These are phyloP conservation scores for Suillus subluteus DNA, from an alignment of 768 basidiomycete species.

Conservation along the genomic window DNA sequence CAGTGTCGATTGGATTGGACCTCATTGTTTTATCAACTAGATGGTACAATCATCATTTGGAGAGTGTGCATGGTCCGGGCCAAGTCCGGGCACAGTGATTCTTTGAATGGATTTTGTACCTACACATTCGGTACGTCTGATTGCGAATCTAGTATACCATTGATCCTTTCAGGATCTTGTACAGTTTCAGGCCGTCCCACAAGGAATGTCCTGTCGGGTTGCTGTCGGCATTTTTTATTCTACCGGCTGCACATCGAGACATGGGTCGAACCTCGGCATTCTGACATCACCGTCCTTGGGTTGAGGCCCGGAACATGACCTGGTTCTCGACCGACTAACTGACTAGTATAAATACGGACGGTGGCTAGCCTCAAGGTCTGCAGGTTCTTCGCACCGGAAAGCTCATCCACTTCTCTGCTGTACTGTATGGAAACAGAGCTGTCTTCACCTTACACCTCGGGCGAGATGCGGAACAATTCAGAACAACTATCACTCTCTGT, in stretches of 20 bases:
- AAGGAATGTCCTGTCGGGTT: not conserved
- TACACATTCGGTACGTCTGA: not conserved
- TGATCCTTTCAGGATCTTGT: not conserved
- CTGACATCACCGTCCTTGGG: constrained; percentile 3
- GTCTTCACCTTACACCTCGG: not conserved
- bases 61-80: not conserved
- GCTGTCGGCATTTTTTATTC: not conserved
- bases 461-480: not conserved
- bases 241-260: not conserved
- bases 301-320: not conserved
- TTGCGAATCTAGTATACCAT: constrained; percentile 1
- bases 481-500: not conserved
- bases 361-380: not conserved
- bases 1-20: not conserved
- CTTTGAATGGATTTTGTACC: not conserved
- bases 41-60: not conserved
- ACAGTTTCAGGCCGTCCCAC: not conserved
- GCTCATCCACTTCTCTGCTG: not conserved
- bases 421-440: not conserved
- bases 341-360: constrained; percentile 2
- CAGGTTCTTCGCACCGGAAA: not conserved
- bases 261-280: not conserved
- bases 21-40: not conserved
- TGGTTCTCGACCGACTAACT: not conserved
- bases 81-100: not conserved